These are phyloP conservation scores for Cladobotryum protrusum DNA, from an alignment of 2,329 filamentous ascomycete species.

Conservation along the genomic window DNA sequence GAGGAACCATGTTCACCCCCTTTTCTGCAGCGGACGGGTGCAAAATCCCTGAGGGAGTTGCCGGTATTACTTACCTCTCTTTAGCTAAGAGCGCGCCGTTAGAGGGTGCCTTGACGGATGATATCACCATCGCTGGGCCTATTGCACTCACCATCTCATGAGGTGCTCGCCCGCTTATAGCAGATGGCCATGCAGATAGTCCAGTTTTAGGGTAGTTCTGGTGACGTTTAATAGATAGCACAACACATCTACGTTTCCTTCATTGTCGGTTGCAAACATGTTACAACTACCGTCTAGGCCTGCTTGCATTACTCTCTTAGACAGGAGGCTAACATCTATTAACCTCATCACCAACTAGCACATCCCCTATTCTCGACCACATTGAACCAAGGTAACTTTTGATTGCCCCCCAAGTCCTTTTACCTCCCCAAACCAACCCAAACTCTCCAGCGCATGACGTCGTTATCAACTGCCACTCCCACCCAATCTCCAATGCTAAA, in stretches of 20 bases:
- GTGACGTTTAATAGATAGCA: neutral
- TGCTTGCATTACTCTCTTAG: conserved; percentile 7
- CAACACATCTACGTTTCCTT: too few relatives aligned
- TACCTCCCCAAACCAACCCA: neutral
- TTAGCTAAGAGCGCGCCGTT: conserved; percentile 50
- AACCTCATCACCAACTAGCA: neutral
- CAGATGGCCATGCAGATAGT: neutral
- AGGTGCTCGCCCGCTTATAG: neutral
- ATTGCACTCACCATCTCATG: conserved; percentile 45
- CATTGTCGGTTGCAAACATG: conserved; percentile 2
- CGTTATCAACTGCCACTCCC: neutral
- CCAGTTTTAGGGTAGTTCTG: too few relatives aligned
- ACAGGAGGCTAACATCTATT: neutral
- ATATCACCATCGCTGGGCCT: conserved; percentile 60
- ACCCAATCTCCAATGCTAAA: conserved; percentile 1
- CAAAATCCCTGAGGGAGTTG: conserved; percentile 53
- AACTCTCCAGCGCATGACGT: conserved; percentile 1
- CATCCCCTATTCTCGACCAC: neutral
- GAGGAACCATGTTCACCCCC: conserved; percentile 53
- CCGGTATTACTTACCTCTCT: conserved; percentile 61
- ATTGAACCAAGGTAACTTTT: neutral
- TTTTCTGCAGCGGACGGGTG: conserved; percentile 50
- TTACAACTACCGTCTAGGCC: conserved; percentile 4
- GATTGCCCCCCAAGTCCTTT: neutral
- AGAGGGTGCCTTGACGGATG: conserved; percentile 50